Evolutionary conservation across 2,329 filamentous ascomycete genomes (phyloP).

Genomic region (Hypoxylon sp.): DNA sequence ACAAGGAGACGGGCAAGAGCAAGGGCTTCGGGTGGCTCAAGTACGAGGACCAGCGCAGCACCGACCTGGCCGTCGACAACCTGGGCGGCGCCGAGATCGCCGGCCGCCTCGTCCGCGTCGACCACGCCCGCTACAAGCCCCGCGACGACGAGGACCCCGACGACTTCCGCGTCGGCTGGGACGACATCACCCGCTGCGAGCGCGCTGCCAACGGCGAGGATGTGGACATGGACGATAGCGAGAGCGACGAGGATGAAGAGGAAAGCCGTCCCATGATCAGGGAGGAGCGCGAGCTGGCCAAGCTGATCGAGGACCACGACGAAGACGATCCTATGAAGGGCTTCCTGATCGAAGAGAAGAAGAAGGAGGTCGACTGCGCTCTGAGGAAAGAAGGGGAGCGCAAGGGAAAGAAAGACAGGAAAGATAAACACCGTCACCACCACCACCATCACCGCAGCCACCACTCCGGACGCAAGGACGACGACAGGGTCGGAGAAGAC

Average conservation of each 20-base stretch:
- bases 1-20: constrained; percentile 96
- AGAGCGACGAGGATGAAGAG: constrained; percentile 51
- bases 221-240: constrained; percentile 44
- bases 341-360: constrained; percentile 89
- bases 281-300: constrained; percentile 82
- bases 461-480: constrained; percentile 48
- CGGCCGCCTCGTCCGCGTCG: constrained; percentile 82
- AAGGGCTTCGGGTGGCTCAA: constrained; percentile 96
- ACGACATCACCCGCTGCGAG: constrained; percentile 64
- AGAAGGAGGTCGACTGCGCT: constrained; percentile 81
- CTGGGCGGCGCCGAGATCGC: constrained; percentile 84
- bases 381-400: constrained; percentile 61
- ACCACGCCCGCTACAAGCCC: constrained; percentile 91
- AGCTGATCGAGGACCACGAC: constrained; percentile 80
- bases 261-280: constrained; percentile 69
- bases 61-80: constrained; percentile 95
- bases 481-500: constrained; percentile 36
- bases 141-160: constrained; percentile 78
- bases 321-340: constrained; percentile 98
- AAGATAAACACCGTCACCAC: constrained; percentile 49
- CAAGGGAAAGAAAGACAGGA: constrained; percentile 58
- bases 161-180: constrained; percentile 66
- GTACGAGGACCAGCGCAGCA: constrained; percentile 97
- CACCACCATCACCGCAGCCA: constrained; percentile 58
- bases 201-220: constrained; percentile 51